Conservation (phyloP, 345 rosid genomes). For the Barbarea vulgaris region DNA sequence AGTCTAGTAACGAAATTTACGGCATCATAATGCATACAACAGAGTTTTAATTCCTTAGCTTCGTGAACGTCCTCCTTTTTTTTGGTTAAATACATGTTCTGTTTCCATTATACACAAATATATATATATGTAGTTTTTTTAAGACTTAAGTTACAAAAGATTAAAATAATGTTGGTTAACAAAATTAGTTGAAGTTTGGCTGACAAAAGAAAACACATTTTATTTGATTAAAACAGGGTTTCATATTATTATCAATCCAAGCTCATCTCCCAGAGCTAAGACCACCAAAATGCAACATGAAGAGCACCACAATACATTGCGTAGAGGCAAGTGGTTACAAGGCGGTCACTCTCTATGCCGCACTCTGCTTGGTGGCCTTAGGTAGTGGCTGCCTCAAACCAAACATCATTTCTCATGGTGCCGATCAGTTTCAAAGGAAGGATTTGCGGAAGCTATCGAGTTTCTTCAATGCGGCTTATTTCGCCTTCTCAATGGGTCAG, state of each 20-base stretch:
- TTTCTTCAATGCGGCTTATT: constrained; percentile 88
- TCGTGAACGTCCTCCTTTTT: not conserved
- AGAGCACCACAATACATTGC: constrained; percentile 43
- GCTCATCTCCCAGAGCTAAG: constrained; percentile 87
- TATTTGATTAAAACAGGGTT: constrained; percentile 58
- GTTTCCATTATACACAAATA: not conserved
- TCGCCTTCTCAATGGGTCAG: constrained; percentile 84
- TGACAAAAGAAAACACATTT: not conserved
- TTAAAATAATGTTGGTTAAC: not conserved
- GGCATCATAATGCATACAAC: not conserved
- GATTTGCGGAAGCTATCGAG: constrained; percentile 73
- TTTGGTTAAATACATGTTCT: not conserved
- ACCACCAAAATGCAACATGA: constrained; percentile 76
- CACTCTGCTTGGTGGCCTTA: constrained; percentile 81
- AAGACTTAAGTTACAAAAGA: not conserved
- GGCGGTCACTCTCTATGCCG: constrained; percentile 62
- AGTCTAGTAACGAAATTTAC: not conserved
- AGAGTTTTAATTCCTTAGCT: not conserved
- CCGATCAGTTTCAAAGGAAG: constrained; percentile 67
- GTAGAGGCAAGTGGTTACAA: constrained; percentile 70
- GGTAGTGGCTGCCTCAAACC: constrained; percentile 99
- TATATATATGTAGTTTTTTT: no score
- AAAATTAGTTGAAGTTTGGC: not conserved
- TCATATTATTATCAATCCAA: constrained; percentile 80
- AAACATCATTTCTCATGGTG: constrained; percentile 93